Evolutionary conservation across 441 rosid species (phyloP).

Genomic region (Biscutella laevigata): DNA sequence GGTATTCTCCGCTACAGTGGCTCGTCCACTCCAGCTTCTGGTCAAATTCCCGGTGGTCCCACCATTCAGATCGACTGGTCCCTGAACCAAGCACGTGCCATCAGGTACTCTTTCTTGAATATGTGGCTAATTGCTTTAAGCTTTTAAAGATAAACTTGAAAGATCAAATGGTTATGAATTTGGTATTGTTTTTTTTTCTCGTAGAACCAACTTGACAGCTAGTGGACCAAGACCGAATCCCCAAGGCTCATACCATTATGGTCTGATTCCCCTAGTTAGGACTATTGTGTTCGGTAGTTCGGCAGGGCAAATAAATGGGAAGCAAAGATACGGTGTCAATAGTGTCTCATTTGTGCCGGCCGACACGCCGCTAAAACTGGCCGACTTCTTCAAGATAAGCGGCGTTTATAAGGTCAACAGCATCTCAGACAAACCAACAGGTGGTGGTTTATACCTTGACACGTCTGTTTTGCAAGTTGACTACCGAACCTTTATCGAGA

Average conservation of each 20-base stretch:
- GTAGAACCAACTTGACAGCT: conserved; percentile 87
- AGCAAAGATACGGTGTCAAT: conserved; percentile 83
- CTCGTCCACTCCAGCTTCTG: conserved; percentile 62
- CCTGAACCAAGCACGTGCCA: conserved; percentile 79
- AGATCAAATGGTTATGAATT: neutral
- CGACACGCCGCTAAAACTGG: conserved; percentile 91
- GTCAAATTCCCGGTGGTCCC: conserved; percentile 74
- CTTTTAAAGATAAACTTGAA: neutral
- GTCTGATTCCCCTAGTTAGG: conserved; percentile 63
- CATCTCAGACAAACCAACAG: conserved; percentile 53
- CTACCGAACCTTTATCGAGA: conserved; percentile 67
- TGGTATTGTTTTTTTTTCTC: conserved; percentile 7
- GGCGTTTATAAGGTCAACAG: conserved; percentile 69
- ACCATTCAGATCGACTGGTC: conserved; percentile 78
- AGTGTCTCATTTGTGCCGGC: conserved; percentile 63
- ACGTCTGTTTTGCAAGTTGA: conserved; percentile 68
- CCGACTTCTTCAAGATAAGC: conserved; percentile 63
- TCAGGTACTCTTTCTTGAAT: conserved; percentile 40
- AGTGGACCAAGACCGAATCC: conserved; percentile 99
- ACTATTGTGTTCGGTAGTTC: conserved; percentile 60
- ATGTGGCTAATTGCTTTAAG: neutral
- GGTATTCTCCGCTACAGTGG: conserved; percentile 66
- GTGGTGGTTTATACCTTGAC: conserved; percentile 65
- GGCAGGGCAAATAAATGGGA: conserved; percentile 66
- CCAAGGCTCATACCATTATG: conserved; percentile 96